phyloP scores from a whole-genome alignment of 2,329 filamentous ascomycete genomes.

The Penicillium sp. region DNA sequence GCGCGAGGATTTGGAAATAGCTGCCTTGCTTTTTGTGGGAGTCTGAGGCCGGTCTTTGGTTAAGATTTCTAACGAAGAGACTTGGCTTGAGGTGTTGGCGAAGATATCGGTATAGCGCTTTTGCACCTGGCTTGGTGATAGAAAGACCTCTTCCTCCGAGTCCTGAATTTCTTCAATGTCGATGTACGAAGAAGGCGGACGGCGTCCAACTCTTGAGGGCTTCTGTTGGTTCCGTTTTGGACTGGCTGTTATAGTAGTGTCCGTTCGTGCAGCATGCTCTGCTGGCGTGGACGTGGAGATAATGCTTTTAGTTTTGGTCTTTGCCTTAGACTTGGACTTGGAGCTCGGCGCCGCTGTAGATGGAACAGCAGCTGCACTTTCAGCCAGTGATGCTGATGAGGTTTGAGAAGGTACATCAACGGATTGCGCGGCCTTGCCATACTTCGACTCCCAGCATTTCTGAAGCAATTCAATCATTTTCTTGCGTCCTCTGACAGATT shows the following conservation, averaged over 20 bases:
- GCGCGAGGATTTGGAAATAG: slow-evolving; percentile 13
- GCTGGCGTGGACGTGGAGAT: background rate
- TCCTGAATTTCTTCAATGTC: slow-evolving; percentile 42
- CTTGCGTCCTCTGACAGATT: slow-evolving; percentile 66
- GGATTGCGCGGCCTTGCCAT: slow-evolving; percentile 29
- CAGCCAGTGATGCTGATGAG: background rate
- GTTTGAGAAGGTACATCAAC: background rate
- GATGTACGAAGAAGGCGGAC: slow-evolving; percentile 20
- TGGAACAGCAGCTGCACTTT: background rate
- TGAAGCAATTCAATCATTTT: slow-evolving; percentile 71
- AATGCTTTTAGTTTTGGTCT: slow-evolving; percentile 6
- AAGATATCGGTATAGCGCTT: slow-evolving; percentile 16
- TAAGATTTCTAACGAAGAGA: slow-evolving; percentile 15
- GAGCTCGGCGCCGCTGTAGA: background rate
- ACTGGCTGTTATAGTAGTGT: background rate
- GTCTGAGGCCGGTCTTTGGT: slow-evolving; percentile 9
- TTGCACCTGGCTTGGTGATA: slow-evolving; percentile 32
- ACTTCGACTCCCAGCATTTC: slow-evolving; percentile 69
- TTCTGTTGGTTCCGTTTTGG: slow-evolving; percentile 2
- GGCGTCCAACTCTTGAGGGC: background rate
- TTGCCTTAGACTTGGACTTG: slow-evolving; percentile 13
- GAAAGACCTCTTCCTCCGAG: slow-evolving; percentile 37
- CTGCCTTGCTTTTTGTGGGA: slow-evolving; percentile 15
- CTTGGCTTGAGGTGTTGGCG: slow-evolving; percentile 1
- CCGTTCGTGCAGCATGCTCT: background rate